phyloP scores from a whole-genome alignment of 768 basidiomycete genomes.

The Nidularia pulvinata region DNA sequence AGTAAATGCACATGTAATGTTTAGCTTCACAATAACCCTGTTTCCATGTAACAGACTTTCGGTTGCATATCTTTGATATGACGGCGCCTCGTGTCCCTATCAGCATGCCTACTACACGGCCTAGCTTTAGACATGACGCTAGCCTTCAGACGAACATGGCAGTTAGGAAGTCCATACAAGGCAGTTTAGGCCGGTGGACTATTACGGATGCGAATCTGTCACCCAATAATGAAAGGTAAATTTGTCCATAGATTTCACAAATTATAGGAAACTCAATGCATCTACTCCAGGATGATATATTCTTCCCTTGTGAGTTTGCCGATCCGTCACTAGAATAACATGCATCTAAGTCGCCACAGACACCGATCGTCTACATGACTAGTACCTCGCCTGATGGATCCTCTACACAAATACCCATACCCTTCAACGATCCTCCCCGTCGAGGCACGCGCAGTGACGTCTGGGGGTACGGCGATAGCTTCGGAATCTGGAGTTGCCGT shows the following conservation, averaged over 20 bases:
- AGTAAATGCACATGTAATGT: constrained; percentile 16
- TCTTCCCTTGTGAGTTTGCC: constrained; percentile 71
- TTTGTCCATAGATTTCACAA: not conserved
- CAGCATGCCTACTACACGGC: constrained; percentile 8
- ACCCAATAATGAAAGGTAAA: constrained; percentile 82
- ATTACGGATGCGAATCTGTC: constrained; percentile 95
- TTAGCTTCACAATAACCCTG: not conserved
- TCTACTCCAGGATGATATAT: constrained; percentile 76
- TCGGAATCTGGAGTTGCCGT: constrained; percentile 90
- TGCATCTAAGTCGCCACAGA: constrained; percentile 31
- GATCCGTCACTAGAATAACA: not conserved
- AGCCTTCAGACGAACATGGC: constrained; percentile 42
- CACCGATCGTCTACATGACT: constrained; percentile 74
- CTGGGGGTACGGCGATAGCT: constrained; percentile 45
- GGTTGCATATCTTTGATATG: constrained; percentile 86
- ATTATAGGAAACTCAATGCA: not conserved
- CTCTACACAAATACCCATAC: constrained; percentile 60
- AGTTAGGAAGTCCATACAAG: constrained; percentile 67
- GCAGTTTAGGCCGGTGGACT: constrained; percentile 83
- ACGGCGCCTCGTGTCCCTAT: constrained; percentile 39
- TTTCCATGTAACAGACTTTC: constrained; percentile 62
- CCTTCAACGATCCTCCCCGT: constrained; percentile 47
- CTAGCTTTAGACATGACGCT: constrained; percentile 8
- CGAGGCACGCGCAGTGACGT: constrained; percentile 21
- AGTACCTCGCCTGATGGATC: constrained; percentile 61